Evolutionary conservation across 164 flowering plant genomes (phyloP), one percentile per base, ranked within the genome.

Genomic region (Saururus chinensis): DNA sequence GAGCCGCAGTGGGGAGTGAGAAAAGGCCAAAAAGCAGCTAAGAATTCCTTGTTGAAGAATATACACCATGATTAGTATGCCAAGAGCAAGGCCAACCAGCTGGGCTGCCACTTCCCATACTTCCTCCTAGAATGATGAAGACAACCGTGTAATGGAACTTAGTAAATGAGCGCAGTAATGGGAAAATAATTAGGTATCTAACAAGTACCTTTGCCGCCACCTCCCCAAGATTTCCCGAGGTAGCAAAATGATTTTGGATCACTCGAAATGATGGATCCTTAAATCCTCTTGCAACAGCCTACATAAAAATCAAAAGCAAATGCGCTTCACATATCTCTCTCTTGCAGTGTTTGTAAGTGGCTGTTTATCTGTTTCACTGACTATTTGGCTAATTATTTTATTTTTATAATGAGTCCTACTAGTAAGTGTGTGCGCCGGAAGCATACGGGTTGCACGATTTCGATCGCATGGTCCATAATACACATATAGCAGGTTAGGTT

Each of bases 61-160:
- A 37, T 62, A 62, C 79, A 88, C 98, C 80, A 92, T 76, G 52
- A 87, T 63, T 63, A 88, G 53, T 68, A 92, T 78, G 57, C 98
- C 96, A 23, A 89, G 64, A 65, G 72, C 85, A 63, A 92, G 96
- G 51, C 98, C 96, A 68, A 92, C 59, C 67, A 89, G 74, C 80
- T 92, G 96, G 57, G 98, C 98, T 72, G 82, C 73, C 51, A 89
- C 98, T 76, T 89, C 98, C 98, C 98, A 92, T 45, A 92, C 96
- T 80, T 92, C 98, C 73, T 92, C 96, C 98, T 89, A 75, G 67
- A 62, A 73, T 19, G 66, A 57, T 66, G 21, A 55, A 61, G 26
- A 26, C 42, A 74, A 58, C 23, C 19, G 35, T 56, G 19, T 63
- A 56, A 25, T 41, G 45, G 51, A 53, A 19, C 49, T 12, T 6